Evolutionary conservation across 257 asterid genomes (phyloP), one percentile per base, ranked within the genome.

Genomic region (Fraxinus quadrangulata): DNA sequence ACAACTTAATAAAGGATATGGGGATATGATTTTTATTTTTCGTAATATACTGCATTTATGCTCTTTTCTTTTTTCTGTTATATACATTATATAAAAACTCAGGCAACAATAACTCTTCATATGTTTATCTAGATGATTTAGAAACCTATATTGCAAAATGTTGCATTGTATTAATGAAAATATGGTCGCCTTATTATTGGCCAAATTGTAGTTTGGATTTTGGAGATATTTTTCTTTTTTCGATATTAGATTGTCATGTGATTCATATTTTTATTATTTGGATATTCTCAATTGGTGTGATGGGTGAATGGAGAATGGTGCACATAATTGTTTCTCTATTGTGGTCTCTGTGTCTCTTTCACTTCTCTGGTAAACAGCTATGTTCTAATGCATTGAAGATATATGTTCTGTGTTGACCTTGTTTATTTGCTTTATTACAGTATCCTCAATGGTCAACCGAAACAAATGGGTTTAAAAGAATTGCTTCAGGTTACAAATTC

Each of bases 391-490:
- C 40, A 8, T 76, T 47, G 28, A 70, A 10, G 9, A 19, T 67
- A 0, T 31, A 36, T 24, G 30, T 61, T 24, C 5, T 1, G 36
- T 54, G 14, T 51, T 63, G 16, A 42, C 73, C 66, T 80, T 80
- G 71, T 69, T 72, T 3, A 23, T 56, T 85, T 76, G 31, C 63
- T 78, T 37, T 31, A 39, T 83, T 49, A 59, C 94, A 96, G 99
- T 86, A 93, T 96, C 81, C 94, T 96, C 75, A 85, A 90, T 78
- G 99, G 98, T 68, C 93, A 89, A 87, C 99, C 99, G n/a, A 92
- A 89, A 82, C 88, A 26, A 83, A 93, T 96, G 99, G 99, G 99
- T 21, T 81, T 96, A 87, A 96, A 90, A 87, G 99, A 93, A 77
- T 77, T 96, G 88, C 98, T 96, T 74, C 98, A 92, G 99, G 99